These are phyloP conservation scores for Turritis glabra DNA, from an alignment of 345 rosid genomes.

Conservation along the genomic window DNA sequence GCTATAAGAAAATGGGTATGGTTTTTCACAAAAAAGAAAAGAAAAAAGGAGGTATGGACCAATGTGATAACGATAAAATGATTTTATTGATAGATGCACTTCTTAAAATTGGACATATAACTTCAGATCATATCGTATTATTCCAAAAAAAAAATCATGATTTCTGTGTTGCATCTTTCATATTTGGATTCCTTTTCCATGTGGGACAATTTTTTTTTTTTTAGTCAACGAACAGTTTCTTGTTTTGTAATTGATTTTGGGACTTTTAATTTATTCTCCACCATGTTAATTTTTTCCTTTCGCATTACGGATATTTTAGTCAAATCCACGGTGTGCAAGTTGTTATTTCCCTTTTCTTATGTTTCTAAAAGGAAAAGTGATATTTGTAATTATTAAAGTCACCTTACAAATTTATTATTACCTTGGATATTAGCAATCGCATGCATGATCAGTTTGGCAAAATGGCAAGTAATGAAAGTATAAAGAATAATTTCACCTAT, in stretches of 20 bases:
- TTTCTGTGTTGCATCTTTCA: slow-evolving; percentile 5
- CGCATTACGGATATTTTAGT: not conserved
- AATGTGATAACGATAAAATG: slow-evolving; percentile 7
- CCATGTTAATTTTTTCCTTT: not conserved
- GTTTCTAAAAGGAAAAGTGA: not conserved
- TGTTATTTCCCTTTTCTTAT: not conserved
- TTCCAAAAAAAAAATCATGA: not conserved
- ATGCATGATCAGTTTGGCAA: slow-evolving; percentile 10
- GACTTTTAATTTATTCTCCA: not conserved
- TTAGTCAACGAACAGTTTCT: slow-evolving; percentile 10
- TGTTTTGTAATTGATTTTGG: not conserved
- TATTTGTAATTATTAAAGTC: slow-evolving; percentile 3
- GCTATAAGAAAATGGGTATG: not conserved
- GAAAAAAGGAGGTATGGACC: too few species aligned
- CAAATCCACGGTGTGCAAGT: slow-evolving; percentile 9
- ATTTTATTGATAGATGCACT: not conserved
- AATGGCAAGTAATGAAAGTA: not conserved
- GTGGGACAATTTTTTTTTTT: not conserved
- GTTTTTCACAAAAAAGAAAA: too few species aligned
- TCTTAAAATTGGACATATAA: slow-evolving; percentile 7
- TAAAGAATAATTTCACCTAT: not conserved
- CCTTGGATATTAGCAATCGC: slow-evolving; percentile 20
- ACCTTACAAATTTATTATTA: not conserved
- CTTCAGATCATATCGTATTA: slow-evolving; percentile 16
- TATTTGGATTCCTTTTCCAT: slow-evolving; percentile 12